Percentiles rank a stretch among this genome's conserved stretches.
These are phyloP conservation scores for Physaria fendleri DNA, from an alignment of 345 rosid species.

Conservation along the genomic window DNA sequence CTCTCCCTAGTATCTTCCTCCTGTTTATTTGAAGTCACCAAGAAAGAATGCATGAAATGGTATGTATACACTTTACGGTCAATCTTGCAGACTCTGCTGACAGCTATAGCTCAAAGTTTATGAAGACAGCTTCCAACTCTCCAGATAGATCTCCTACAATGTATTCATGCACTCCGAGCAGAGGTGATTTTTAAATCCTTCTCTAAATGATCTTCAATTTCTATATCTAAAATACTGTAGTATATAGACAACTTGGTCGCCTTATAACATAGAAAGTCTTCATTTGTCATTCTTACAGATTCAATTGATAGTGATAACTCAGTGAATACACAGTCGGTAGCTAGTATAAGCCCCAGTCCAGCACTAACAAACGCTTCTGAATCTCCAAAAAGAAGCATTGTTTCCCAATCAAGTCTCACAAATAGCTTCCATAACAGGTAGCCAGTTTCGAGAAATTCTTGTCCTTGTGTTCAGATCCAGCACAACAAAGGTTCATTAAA, in stretches of 20 bases:
- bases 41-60: neutral
- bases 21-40: neutral
- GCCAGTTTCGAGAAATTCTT: neutral
- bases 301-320: conserved; percentile 29
- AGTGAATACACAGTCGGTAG: conserved; percentile 7
- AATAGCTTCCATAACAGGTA: conserved; percentile 33
- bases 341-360: conserved; percentile 19
- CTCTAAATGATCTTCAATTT: neutral
- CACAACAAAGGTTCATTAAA: neutral
- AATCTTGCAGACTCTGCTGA: conserved; percentile 28
- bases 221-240: neutral
- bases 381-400: conserved; percentile 23
- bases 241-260: neutral
- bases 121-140: conserved; percentile 26
- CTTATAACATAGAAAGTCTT: neutral
- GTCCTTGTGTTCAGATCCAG: neutral
- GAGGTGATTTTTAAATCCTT: conserved; percentile 9
- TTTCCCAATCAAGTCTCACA: neutral
- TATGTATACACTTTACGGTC: neutral
- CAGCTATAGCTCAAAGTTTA: conserved; percentile 15
- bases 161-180: conserved; percentile 33
- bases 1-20: neutral
- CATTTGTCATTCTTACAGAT: conserved; percentile 5
- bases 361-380: conserved; percentile 16
- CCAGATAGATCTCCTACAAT: conserved; percentile 28